phyloP scores from a whole-genome alignment of 192 early-diverging fungal species.

The Paraglomus brasilianum region DNA sequence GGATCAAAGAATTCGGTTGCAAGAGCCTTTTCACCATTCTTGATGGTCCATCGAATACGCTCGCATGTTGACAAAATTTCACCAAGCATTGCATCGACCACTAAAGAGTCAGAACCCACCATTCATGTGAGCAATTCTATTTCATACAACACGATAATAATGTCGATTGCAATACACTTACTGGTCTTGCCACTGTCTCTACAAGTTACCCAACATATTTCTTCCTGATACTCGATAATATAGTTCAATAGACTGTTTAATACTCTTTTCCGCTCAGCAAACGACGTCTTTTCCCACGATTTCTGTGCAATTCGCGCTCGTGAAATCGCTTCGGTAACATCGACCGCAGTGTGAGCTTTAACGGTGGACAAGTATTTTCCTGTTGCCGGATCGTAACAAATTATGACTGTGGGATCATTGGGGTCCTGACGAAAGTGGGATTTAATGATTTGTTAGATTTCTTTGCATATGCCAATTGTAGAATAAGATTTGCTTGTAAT shows the following conservation, averaged over 20 bases:
- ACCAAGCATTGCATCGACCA: slow-evolving; percentile 79
- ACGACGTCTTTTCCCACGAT: slow-evolving; percentile 67
- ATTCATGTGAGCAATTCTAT: neutral
- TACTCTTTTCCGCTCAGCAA: slow-evolving; percentile 69
- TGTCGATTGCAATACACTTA: slow-evolving; percentile 8
- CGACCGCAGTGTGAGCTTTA: slow-evolving; percentile 50
- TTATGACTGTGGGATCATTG: slow-evolving; percentile 55
- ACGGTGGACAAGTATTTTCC: slow-evolving; percentile 68
- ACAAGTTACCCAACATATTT: slow-evolving; percentile 68
- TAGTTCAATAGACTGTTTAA: slow-evolving; percentile 71
- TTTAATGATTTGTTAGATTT: too few species aligned
- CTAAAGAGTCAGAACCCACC: slow-evolving; percentile 31
- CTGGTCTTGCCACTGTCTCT: slow-evolving; percentile 82
- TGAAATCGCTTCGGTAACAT: slow-evolving; percentile 57
- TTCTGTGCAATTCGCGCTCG: slow-evolving; percentile 64
- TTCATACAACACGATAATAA: neutral
- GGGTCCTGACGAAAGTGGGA: slow-evolving; percentile 36
- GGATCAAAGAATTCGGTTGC: slow-evolving; percentile 63
- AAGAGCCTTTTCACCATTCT: slow-evolving; percentile 71
- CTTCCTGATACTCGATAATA: slow-evolving; percentile 69
- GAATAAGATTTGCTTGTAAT: too few species aligned
- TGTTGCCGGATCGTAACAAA: slow-evolving; percentile 85
- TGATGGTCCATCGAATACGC: slow-evolving; percentile 77
- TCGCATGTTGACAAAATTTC: slow-evolving; percentile 80
- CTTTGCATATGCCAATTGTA: too few species aligned